phyloP scores from a whole-genome alignment of 192 early-diverging fungal species.

The Mortierella hygrophila region DNA sequence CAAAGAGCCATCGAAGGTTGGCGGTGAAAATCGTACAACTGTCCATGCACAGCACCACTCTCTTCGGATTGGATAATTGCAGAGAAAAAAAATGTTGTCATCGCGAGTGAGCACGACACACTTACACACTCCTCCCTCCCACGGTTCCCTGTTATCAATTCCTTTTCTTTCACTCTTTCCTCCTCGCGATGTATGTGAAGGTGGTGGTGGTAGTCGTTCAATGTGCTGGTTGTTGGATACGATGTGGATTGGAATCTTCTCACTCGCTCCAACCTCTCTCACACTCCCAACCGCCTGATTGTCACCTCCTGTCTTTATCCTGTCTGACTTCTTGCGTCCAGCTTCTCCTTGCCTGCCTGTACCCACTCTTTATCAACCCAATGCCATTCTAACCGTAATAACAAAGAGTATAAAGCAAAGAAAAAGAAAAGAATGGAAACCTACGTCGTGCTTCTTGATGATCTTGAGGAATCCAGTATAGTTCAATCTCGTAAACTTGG shows the following conservation, averaged over 20 bases:
- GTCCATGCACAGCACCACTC: constrained; percentile 7
- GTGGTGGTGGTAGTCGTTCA: neutral
- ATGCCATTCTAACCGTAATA: neutral
- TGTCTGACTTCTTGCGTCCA: neutral
- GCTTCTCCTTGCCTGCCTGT: neutral
- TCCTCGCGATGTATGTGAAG: neutral
- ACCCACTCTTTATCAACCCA: neutral
- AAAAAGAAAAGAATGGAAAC: constrained; percentile 21
- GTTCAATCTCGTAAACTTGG: constrained; percentile 87
- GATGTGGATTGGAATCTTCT: constrained; percentile 6
- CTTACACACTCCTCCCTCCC: neutral
- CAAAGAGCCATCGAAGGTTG: neutral
- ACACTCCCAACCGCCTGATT: no score
- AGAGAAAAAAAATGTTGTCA: neutral
- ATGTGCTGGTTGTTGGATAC: neutral
- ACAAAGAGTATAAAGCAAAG: neutral
- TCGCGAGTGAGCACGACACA: neutral
- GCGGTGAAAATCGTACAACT: neutral
- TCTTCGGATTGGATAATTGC: neutral
- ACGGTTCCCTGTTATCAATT: neutral
- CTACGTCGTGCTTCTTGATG: constrained; percentile 98
- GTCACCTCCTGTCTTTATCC: no score
- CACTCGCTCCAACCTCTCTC: neutral
- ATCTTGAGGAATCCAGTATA: constrained; percentile 93
- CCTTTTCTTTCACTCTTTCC: no score